phyloP scores from a whole-genome alignment of 139 green algal genomes.

The Zygnema cylindricum region DNA sequence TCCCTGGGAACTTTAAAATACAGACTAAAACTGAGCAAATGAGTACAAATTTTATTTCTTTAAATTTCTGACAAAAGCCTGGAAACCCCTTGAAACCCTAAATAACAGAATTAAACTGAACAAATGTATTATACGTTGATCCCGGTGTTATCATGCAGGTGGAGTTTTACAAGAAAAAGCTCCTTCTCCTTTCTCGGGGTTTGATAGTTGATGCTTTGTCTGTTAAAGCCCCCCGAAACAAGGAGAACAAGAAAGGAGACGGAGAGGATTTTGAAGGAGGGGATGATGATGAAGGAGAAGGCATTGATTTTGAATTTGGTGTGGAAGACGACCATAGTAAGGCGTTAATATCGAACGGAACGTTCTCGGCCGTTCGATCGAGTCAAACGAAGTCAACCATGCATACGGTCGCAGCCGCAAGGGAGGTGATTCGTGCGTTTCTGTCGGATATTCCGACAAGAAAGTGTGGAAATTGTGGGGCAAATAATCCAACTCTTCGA shows the following conservation, averaged over 20 bases:
- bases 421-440: slow-evolving; percentile 73
- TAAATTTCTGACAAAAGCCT: too few relatives aligned
- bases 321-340: background rate
- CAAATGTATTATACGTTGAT: background rate
- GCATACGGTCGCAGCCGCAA: slow-evolving; percentile 42
- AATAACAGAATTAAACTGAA: too few relatives aligned
- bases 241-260: background rate
- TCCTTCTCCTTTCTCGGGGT: slow-evolving; percentile 22
- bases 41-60: too few relatives aligned
- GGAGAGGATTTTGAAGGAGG: slow-evolving; percentile 2
- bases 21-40: too few relatives aligned
- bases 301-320: background rate
- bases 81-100: too few relatives aligned
- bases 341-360: slow-evolving; percentile 2
- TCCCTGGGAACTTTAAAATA: too few relatives aligned
- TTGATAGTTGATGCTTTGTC: slow-evolving; percentile 25
- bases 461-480: slow-evolving; percentile 86
- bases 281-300: slow-evolving; percentile 17
- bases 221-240: background rate
- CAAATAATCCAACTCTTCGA: slow-evolving; percentile 68
- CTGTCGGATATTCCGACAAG: slow-evolving; percentile 69
- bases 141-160: slow-evolving; percentile 22
- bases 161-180: slow-evolving; percentile 21
- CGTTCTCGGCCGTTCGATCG: background rate
- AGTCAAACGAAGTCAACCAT: slow-evolving; percentile 19